phyloP scores from a whole-genome alignment of 176 grass and related monocot genomes.

The Triticum aestivum region IWGSC_CS_RefSeq_v2.1 NC_057806.1:700202493-700202992 shows the following conservation, averaged over 20 bases:
- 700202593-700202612: conserved; percentile 77
- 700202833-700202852: conserved; percentile 98
- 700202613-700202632: conserved; percentile 90
- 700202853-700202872: conserved; percentile 88
- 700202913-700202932: conserved; percentile 85
- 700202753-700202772: conserved; percentile 87
- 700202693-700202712: conserved; percentile 89
- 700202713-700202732: conserved; percentile 96
- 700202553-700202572: conserved; percentile 78
- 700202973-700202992: conserved; percentile 83
- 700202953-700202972: conserved; percentile 76
- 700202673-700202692: conserved; percentile 78
- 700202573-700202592: conserved; percentile 79
- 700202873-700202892: conserved; percentile 84
- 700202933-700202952: conserved; percentile 78
- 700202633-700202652: conserved; percentile 78
- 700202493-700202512: conserved; percentile 61
- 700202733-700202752: conserved; percentile 87
- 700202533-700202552: conserved; percentile 77
- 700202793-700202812: conserved; percentile 91
- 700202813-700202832: conserved; percentile 91
- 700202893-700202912: conserved; percentile 89
- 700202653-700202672: conserved; percentile 85
- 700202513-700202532: conserved; percentile 77
- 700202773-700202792: conserved; percentile 82